phyloP scores from a whole-genome alignment of 805 yeast genomes.

The Saccharomycopsis sp. region DNA sequence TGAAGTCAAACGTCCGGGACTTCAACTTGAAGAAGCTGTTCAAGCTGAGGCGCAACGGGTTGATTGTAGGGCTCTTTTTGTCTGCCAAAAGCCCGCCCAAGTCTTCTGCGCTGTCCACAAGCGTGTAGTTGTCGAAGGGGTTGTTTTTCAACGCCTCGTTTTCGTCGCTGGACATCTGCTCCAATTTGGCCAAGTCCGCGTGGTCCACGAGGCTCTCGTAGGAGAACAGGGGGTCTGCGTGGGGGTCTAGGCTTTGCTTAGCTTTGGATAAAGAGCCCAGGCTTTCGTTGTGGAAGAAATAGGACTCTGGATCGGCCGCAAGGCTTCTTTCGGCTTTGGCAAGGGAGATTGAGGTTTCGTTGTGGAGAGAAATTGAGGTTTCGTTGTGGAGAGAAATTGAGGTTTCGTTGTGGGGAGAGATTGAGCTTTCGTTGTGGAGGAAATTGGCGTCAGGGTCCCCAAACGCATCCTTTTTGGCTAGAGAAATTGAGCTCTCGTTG shows the following conservation, averaged over 20 bases:
- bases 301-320: no score
- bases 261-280: not conserved
- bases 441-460: no score
- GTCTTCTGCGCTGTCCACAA: not conserved
- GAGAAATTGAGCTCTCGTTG: no score
- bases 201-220: slow-evolving; percentile 2
- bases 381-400: no score
- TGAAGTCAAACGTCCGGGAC: slow-evolving; percentile 8
- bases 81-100: not conserved
- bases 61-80: slow-evolving; percentile 1
- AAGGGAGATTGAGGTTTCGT: no score
- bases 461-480: not conserved
- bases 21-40: slow-evolving; percentile 11
- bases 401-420: no score
- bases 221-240: no score
- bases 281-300: slow-evolving; percentile 8
- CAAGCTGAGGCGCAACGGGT: slow-evolving; percentile 5
- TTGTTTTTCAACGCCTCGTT: slow-evolving; percentile 9
- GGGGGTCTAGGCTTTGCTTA: no score
- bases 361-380: no score
- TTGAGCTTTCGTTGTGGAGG: slow-evolving; percentile 3
- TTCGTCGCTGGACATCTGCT: slow-evolving; percentile 6
- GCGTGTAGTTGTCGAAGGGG: slow-evolving; percentile 7
- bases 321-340: not conserved
- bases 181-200: slow-evolving; percentile 3